A percentile compares a stretch with the other conserved stretches of the same genome.
These are phyloP conservation scores for Coccomyxa sp. DNA, from an alignment of 139 green algal genomes.

Conservation along the genomic window DNA sequence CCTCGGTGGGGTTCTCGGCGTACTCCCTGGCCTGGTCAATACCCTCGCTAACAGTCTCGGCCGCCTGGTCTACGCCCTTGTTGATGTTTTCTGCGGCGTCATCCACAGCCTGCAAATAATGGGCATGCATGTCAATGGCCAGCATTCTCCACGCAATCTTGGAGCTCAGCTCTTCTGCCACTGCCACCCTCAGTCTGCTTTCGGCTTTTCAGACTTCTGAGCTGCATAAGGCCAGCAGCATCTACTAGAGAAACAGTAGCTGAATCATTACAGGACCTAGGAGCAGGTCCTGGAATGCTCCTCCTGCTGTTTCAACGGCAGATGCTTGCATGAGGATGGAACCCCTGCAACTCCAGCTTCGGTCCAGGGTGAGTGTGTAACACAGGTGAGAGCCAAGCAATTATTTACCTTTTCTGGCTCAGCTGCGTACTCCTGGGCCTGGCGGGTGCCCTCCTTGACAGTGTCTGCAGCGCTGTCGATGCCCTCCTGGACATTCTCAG, in stretches of 20 bases:
- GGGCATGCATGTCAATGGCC: neutral
- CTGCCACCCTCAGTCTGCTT: neutral
- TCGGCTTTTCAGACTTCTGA: neutral
- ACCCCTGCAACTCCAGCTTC: neutral
- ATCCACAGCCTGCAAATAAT: neutral
- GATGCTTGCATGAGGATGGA: neutral
- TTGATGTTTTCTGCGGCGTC: neutral
- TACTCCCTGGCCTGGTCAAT: neutral
- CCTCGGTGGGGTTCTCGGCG: neutral
- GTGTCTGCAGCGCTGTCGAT: conserved; percentile 5
- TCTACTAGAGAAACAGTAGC: no score
- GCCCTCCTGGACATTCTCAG: neutral
- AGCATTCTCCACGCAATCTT: neutral
- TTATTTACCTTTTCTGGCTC: neutral
- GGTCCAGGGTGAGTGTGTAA: neutral
- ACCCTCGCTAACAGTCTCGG: neutral
- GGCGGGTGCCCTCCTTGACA: neutral
- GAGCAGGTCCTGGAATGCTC: no score
- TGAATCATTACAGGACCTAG: neutral
- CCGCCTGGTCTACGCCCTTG: neutral
- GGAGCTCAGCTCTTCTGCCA: no score
- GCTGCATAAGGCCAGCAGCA: no score
- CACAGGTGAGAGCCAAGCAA: neutral
- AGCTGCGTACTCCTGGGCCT: neutral
- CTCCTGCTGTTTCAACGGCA: neutral